phyloP scores from a whole-genome alignment of 1,284 basidiomycete species.

The Schizopora paradoxa region DNA sequence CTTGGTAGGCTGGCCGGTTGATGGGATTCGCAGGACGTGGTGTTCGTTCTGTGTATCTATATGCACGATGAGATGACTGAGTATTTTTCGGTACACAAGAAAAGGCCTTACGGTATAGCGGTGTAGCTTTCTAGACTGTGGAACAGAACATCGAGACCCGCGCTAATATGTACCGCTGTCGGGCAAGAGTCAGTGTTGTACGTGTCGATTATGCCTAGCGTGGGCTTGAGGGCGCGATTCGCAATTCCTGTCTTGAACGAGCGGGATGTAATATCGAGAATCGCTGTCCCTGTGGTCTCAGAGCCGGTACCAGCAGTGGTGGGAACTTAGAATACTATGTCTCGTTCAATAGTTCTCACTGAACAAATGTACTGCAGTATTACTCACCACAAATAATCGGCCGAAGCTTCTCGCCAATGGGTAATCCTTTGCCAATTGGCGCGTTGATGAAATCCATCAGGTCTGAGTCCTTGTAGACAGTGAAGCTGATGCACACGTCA shows the following conservation, averaged over 20 bases:
- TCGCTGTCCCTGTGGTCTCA: slow-evolving; percentile 97
- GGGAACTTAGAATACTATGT: slow-evolving; percentile 49
- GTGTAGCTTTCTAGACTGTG: slow-evolving; percentile 93
- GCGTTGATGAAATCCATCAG: slow-evolving; percentile 97
- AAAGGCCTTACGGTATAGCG: slow-evolving; percentile 66
- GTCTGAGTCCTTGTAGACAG: slow-evolving; percentile 87
- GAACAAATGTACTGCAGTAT: neutral
- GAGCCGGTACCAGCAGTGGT: slow-evolving; percentile 98
- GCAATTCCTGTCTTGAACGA: slow-evolving; percentile 97
- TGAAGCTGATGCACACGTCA: slow-evolving; percentile 45
- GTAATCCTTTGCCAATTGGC: slow-evolving; percentile 88
- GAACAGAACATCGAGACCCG: slow-evolving; percentile 92
- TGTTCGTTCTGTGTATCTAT: slow-evolving; percentile 79
- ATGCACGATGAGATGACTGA: slow-evolving; percentile 15
- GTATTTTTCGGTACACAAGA: neutral
- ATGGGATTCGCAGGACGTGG: slow-evolving; percentile 90
- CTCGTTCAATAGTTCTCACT: neutral
- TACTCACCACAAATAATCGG: slow-evolving; percentile 80
- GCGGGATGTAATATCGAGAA: slow-evolving; percentile 86
- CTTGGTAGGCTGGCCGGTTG: slow-evolving; percentile 90
- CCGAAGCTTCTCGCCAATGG: slow-evolving; percentile 69
- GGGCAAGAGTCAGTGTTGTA: slow-evolving; percentile 84
- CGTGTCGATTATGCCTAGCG: slow-evolving; percentile 83
- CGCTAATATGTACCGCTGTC: slow-evolving; percentile 82
- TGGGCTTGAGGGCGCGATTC: slow-evolving; percentile 85